Percentiles rank a stretch among this genome's conserved stretches.
These are phyloP conservation scores for Talaromyces nanjingensis DNA, from an alignment of 495 filamentous ascomycete species.

Conservation along the genomic window DNA sequence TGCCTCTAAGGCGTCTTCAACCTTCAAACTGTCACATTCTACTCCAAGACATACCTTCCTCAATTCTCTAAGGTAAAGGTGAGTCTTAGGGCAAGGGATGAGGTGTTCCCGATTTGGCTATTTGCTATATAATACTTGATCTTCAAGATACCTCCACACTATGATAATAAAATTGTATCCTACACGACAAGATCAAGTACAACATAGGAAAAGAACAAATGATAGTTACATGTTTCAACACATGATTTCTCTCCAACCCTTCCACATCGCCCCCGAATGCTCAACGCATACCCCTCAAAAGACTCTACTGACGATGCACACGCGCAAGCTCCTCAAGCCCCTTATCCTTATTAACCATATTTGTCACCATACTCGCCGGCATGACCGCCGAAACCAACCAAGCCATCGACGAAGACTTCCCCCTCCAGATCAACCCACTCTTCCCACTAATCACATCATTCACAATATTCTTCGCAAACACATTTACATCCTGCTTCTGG, in stretches of 20 bases:
- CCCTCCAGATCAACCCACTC: conserved; percentile 14
- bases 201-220: not conserved
- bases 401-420: conserved; percentile 16
- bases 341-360: not conserved
- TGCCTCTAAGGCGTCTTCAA: not conserved
- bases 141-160: no score
- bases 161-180: not conserved
- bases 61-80: not conserved
- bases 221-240: not conserved
- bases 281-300: not conserved
- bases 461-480: conserved; percentile 15
- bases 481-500: conserved; percentile 15
- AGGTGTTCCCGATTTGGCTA: not conserved
- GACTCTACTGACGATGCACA: not conserved
- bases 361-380: conserved; percentile 6
- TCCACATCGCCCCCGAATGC: not conserved
- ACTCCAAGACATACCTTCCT: not conserved
- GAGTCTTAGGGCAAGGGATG: not conserved
- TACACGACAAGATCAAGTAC: not conserved
- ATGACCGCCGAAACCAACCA: conserved; percentile 17
- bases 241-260: not conserved
- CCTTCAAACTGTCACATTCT: not conserved
- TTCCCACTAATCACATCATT: conserved; percentile 14
- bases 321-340: conserved; percentile 3
- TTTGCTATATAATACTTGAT: no score